Base-by-base conservation (phyloP, 306 rosid species). In the Cercis canadensis region DNA sequence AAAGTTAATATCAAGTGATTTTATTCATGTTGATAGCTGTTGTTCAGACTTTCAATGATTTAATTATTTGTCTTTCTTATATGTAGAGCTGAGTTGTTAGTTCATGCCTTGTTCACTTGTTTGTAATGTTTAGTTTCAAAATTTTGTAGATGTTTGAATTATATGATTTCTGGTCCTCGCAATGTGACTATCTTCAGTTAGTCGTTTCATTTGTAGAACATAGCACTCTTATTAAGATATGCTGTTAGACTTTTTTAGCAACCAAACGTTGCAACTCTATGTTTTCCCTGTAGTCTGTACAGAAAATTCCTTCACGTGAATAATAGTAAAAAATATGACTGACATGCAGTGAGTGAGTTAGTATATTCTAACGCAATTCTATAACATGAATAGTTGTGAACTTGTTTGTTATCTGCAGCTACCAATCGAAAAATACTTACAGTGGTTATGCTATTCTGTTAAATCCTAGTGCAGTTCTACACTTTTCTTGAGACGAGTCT, bases 401-500 rank as follows among this genome's bases (percentile, higher is more conserved):
- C 6, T 58, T 54, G 7, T 75, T 59, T 57, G 8, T 68, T 63
- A 57, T 52, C 65, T 62, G 18, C 63, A 62, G 49, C 24, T 13
- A 19, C n/a, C 21, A 39, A 7, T 45, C 32, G 11, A 50, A 9
- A 53, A 57, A 70, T 65, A 31, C 70, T 51, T 69, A 21, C 21
- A 11, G 62, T 73, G 50, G 18, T 80, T 71, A 52, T 43, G 7
- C 49, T 65, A 34, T 69, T 71, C 18, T 32, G 18, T 73, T 70
- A 47, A 41, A 63, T 84, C 75, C 31, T 69, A 19, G 41, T 83
- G 90, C 96, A 95, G 99, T 81, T 95, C 83, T 95, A 95, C 83
- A 95, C 99, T 10, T 95, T 95, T 82, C 92, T 91, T 13, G 99
- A 95, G 97, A 95, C 97, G 0, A 78, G 82, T 82, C 88, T 89